These are phyloP conservation scores for Phlyctochytrium arcticum DNA, from an alignment of 192 early-diverging fungal genomes.

Conservation along the genomic window DNA sequence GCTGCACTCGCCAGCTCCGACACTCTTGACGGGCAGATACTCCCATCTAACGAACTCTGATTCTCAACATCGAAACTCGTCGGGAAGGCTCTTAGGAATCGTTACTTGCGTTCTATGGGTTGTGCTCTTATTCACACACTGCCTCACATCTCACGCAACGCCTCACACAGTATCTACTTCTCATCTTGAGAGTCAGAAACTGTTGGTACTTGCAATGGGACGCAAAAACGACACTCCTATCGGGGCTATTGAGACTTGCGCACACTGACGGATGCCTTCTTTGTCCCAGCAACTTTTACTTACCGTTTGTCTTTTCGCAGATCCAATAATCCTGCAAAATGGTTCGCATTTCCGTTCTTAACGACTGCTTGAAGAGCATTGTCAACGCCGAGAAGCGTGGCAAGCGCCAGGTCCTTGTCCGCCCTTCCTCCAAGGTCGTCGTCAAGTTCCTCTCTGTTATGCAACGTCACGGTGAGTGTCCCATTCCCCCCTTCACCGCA, in stretches of 20 bases:
- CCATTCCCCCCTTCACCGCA: neutral
- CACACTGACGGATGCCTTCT: neutral
- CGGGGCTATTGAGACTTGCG: neutral
- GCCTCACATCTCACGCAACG: too few relatives aligned
- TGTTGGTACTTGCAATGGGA: too few relatives aligned
- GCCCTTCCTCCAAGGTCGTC: constrained; percentile 97
- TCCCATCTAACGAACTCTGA: neutral
- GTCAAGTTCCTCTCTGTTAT: constrained; percentile 98
- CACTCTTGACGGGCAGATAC: constrained; percentile 30
- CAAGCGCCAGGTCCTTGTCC: constrained; percentile 96
- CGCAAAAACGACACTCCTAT: constrained; percentile 26
- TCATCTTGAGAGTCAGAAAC: too few relatives aligned
- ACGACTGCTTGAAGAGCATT: constrained; percentile 97
- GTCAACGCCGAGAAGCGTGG: constrained; percentile 98
- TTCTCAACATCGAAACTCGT: too few relatives aligned
- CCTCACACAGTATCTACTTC: too few relatives aligned
- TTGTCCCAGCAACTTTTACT: neutral
- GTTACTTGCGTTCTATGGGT: neutral
- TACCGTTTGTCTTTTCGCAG: neutral
- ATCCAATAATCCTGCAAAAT: constrained; percentile 47
- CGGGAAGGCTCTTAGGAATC: constrained; percentile 17
- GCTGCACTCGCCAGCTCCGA: constrained; percentile 7
- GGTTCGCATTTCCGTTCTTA: constrained; percentile 93
- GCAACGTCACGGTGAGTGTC: constrained; percentile 90
- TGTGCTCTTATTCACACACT: neutral